Evolutionary conservation across 1,284 basidiomycete species (phyloP).

Genomic region (Pseudozyma thailandica): DNA sequence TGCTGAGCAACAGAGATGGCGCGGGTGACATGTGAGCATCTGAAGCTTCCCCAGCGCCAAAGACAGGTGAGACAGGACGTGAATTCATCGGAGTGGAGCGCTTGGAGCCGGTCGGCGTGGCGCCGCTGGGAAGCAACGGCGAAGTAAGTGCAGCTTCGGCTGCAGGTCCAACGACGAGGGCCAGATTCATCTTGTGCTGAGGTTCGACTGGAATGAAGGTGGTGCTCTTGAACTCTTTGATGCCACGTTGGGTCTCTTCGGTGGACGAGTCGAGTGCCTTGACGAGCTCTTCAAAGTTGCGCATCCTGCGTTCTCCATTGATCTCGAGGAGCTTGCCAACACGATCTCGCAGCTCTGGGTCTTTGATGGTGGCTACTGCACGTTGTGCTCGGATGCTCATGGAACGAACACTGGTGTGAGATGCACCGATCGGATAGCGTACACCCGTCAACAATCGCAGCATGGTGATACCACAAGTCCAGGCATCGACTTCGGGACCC

Average conservation of each 20-base stretch:
- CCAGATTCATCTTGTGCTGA: slow-evolving; percentile 71
- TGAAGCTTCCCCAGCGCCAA: slow-evolving; percentile 4
- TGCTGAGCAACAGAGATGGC: slow-evolving; percentile 51
- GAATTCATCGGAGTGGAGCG: slow-evolving; percentile 41
- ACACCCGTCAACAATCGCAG: slow-evolving; percentile 71
- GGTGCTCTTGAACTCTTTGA: slow-evolving; percentile 71
- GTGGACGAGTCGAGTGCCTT: slow-evolving; percentile 38
- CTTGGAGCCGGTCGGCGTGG: slow-evolving; percentile 34
- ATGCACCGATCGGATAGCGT: slow-evolving; percentile 72
- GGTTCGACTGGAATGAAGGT: slow-evolving; percentile 69
- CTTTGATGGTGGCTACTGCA: slow-evolving; percentile 69
- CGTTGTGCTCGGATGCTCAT: slow-evolving; percentile 71
- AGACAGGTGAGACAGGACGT: slow-evolving; percentile 24
- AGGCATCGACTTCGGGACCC: slow-evolving; percentile 74
- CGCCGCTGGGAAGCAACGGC: slow-evolving; percentile 35
- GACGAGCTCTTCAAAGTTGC: slow-evolving; percentile 68
- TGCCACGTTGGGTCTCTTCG: slow-evolving; percentile 35
- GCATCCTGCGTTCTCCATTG: slow-evolving; percentile 70
- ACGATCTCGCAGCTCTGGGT: slow-evolving; percentile 68
- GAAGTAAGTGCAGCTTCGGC: slow-evolving; percentile 46
- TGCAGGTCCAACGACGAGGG: slow-evolving; percentile 55
- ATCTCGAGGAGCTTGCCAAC: slow-evolving; percentile 71
- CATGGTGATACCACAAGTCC: slow-evolving; percentile 73
- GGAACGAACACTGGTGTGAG: slow-evolving; percentile 70
- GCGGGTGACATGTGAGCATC: slow-evolving; percentile 39